Evolutionary conservation across 2,329 filamentous ascomycete species (phyloP).

Genomic region (Thermothelomyces thermophilus): DNA sequence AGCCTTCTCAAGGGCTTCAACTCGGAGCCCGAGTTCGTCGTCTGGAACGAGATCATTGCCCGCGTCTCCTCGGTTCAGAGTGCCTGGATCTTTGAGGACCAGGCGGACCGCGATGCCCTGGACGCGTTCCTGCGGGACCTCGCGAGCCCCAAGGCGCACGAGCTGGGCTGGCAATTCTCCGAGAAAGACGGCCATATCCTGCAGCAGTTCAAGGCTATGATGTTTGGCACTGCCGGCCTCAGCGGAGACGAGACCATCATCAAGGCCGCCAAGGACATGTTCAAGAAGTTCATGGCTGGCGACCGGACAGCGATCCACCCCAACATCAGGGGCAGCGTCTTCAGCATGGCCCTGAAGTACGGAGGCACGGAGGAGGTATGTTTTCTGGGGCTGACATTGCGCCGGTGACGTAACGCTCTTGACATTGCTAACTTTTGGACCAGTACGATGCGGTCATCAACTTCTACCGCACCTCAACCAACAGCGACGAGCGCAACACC

Average conservation of each 20-base stretch:
- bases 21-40: conserved; percentile 79
- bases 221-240: conserved; percentile 79
- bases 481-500: conserved; percentile 84
- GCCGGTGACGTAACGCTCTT: no score
- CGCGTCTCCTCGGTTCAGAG: conserved; percentile 71
- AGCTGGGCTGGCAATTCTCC: conserved; percentile 82
- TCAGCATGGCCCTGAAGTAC: conserved; percentile 74
- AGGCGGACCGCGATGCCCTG: conserved; percentile 64
- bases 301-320: conserved; percentile 80
- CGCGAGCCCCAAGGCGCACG: conserved; percentile 71
- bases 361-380: conserved; percentile 75
- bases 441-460: conserved; percentile 70
- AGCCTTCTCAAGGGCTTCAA: conserved; percentile 82
- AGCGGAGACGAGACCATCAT: conserved; percentile 73
- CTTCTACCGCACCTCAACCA: conserved; percentile 67
- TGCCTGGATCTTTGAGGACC: conserved; percentile 84
- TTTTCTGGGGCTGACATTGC: no score
- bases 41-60: conserved; percentile 87
- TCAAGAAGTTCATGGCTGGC: conserved; percentile 72
- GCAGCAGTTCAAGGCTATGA: conserved; percentile 88
- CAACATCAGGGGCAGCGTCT: conserved; percentile 82
- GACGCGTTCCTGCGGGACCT: conserved; percentile 78
- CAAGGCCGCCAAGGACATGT: conserved; percentile 81
- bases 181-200: conserved; percentile 80
- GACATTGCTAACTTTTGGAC: conserved; percentile 13